Evolutionary conservation across 2,329 filamentous ascomycete species (phyloP), one percentile per base, ranked within the genome.

Genomic region (Colletotrichum sp.): DNA sequence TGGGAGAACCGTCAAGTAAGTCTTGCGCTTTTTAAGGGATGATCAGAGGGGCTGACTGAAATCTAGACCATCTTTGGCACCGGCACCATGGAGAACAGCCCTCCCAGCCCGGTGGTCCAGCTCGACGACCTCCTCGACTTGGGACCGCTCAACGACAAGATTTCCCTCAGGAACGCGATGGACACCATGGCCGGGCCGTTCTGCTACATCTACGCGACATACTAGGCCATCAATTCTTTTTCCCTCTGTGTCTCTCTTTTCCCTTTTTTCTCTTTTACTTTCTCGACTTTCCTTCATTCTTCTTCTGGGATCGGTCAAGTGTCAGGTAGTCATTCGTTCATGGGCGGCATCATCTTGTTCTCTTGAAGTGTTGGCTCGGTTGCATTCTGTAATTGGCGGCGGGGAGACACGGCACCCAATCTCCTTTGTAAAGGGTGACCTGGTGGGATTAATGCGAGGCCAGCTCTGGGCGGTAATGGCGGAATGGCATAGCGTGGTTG

Each of bases 151-250:
- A 82, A 84, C 18, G 82, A 84, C 72, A 66, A 79, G 9, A 76
- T 84, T 8, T 78, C 80, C 28, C 84, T 84, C 70, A 76, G 79
- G 61, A 78, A 84, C 61, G 77, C 85, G 61, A 83, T 87, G 76
- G 84, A 83, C 70, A 88, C 86, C 0, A 79, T 85, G 16, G 84
- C 82, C 18, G 85, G 82, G 1, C 85, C 85, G 6, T 84, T 87
- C 71, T 88, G 87, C 75, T 88, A 88, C 75, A 82, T 88, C 28
- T 88, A 88, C 48, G 70, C 32, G 7, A 21, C 43, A 34, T 66
- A 70, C 32, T 58, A 55, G 48, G 15, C 24, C 5, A 15, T 36
- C 8, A 6, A 8, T 13, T 24, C 43, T 4, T 12, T 18, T 21
- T n/a, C 2, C 12, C 18, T 43, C 9, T 13, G 8, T 43, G 4